A percentile compares a stretch with the other conserved stretches of the same genome.
Conservation (phyloP, 176 grass and related monocot genomes). For the Rhynchospora pubera region DNA sequence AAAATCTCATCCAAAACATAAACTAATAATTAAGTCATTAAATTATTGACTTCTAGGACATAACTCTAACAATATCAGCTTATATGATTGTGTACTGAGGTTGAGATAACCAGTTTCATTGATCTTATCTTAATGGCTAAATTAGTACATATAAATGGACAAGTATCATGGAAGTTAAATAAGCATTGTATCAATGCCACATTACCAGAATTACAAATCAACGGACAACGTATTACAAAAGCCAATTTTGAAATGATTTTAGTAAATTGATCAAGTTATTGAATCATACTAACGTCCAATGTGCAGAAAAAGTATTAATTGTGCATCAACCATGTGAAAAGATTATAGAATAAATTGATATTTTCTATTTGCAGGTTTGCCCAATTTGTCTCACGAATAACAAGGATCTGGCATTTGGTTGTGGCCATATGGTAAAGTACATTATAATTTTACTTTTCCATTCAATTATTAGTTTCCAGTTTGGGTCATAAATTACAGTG, state of each 20-base stretch:
- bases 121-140: neutral
- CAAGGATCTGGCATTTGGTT: slow-evolving; percentile 78
- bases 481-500: neutral
- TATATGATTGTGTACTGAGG: neutral
- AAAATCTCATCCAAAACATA: too few species aligned
- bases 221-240: neutral
- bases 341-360: neutral
- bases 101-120: neutral
- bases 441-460: neutral
- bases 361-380: slow-evolving; percentile 37
- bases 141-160: neutral
- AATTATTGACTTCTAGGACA: too few species aligned
- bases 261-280: neutral
- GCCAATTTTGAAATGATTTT: neutral
- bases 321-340: neutral
- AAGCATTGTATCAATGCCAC: neutral
- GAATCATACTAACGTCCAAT: neutral
- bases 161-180: neutral
- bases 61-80: too few species aligned
- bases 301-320: neutral
- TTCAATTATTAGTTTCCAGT: neutral
- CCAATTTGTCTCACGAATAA: slow-evolving; percentile 82
- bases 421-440: slow-evolving; percentile 73
- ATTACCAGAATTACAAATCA: neutral
- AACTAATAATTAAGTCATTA: too few species aligned